phyloP scores from a whole-genome alignment of 352 stramenopile species.

The Phytophthora vignae region DNA sequence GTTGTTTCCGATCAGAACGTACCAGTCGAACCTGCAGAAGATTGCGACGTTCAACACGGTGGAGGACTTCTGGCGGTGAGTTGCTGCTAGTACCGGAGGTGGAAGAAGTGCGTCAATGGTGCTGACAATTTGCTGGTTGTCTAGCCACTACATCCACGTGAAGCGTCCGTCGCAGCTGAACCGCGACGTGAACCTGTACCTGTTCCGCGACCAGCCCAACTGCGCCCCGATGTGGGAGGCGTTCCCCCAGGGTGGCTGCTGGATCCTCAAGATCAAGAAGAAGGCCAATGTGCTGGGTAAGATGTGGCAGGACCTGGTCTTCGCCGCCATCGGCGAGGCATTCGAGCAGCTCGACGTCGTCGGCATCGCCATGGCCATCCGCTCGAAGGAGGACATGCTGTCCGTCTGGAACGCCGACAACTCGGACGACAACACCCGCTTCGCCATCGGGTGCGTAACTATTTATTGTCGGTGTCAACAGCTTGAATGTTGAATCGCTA shows the following conservation, averaged over 20 bases:
- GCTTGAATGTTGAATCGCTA: neutral
- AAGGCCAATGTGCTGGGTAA: conserved; percentile 94
- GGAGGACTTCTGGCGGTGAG: conserved; percentile 93
- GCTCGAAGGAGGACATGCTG: conserved; percentile 95
- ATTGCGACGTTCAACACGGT: conserved; percentile 92
- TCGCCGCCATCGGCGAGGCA: conserved; percentile 92
- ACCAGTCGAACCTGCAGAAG: conserved; percentile 79
- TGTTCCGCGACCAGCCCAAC: conserved; percentile 92
- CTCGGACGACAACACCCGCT: conserved; percentile 86
- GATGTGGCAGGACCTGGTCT: conserved; percentile 95
- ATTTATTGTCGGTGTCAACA: neutral
- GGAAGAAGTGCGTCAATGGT: conserved; percentile 1
- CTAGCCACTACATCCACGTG: conserved; percentile 93
- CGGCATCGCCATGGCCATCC: conserved; percentile 93
- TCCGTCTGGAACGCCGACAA: conserved; percentile 96
- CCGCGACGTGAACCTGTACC: conserved; percentile 93
- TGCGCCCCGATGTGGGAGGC: conserved; percentile 92
- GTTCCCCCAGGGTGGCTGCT: conserved; percentile 94
- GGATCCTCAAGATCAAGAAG: conserved; percentile 97
- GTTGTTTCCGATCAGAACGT: conserved; percentile 26
- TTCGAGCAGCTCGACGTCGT: conserved; percentile 94
- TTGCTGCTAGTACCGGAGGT: neutral
- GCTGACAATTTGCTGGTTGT: neutral
- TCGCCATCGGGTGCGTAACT: conserved; percentile 75
- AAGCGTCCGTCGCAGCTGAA: conserved; percentile 93